Evolutionary conservation across 352 stramenopile species (phyloP), one percentile per base, ranked within the genome.

Genomic region (Phytophthora rubi): DNA sequence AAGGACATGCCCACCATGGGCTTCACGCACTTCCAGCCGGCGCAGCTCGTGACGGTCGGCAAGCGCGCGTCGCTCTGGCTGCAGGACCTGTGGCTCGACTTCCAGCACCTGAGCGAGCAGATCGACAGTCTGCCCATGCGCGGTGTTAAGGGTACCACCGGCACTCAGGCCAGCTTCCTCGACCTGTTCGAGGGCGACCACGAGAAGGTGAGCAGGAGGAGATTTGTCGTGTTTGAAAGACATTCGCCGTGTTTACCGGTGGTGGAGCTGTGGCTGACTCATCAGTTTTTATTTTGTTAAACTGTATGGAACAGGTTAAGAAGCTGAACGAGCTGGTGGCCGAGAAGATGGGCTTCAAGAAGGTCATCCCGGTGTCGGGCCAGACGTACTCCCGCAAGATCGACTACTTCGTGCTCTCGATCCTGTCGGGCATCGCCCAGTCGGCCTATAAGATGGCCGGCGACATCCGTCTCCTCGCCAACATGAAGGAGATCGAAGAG

Each of bases 311-410:
- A 54, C 44, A 88, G 81, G 97, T 99, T 12, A 99, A 99, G 76
- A 85, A 93, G 60, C 80, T 99, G 12, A 99, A 99, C 76, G 84
- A 97, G 68, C 84, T 97, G 21, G 97, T 99, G 28, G 98, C 95
- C 47, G 82, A 98, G 65, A 89, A 98, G 71, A 99, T 99, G 96
- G 97, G 97, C 21, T 99, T 99, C 79, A 91, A 98, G 71, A 95
- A 98, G 77, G 91, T 95, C 32, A 98, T 99, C 68, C 82, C 96
- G 47, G 92, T 99, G 16, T 99, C 96, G 42, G 98, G 98, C 49
- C 98, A 99, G 85, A 99, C 98, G 21, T 99, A 99, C 87, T 99
- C 94, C 55, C 94, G 98, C 62, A 99, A 99, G 81, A 97, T 99
- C 71, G 97, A 99, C 81, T 99, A 98, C 81, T 96, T 96, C 73